Evolutionary conservation across 345 rosid species (phyloP).

Genomic region (Psidium guajava): DNA sequence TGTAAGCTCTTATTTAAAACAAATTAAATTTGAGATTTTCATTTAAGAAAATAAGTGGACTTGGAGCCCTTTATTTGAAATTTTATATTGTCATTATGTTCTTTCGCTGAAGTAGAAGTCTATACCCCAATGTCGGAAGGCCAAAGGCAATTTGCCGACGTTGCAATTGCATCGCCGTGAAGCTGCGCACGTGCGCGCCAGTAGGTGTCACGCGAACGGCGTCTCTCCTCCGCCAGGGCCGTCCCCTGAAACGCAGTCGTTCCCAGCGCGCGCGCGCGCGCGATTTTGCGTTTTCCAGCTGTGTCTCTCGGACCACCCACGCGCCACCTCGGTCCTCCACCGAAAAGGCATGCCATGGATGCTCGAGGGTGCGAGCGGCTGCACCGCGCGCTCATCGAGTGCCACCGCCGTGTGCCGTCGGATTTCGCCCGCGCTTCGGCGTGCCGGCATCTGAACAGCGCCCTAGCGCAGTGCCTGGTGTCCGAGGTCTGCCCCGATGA

Average conservation of each 20-base stretch:
- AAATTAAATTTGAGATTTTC: too few species aligned
- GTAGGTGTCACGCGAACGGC: not conserved
- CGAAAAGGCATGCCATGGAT: not conserved
- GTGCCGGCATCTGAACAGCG: constrained; percentile 70
- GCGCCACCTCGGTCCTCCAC: not conserved
- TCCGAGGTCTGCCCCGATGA: constrained; percentile 62
- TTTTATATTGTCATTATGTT: too few species aligned
- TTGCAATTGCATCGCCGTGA: not conserved
- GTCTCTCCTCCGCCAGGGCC: not conserved
- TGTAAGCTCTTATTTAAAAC: too few species aligned
- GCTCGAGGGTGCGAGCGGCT: constrained; percentile 42
- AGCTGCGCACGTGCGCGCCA: not conserved
- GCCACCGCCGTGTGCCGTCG: constrained; percentile 55
- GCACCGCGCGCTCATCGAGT: constrained; percentile 46
- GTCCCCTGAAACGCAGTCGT: not conserved
- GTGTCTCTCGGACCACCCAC: not conserved
- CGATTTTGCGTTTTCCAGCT: not conserved
- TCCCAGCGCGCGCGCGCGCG: not conserved
- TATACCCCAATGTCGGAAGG: not conserved
- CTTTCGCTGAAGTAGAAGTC: too few species aligned
- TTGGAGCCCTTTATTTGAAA: too few species aligned
- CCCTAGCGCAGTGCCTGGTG: constrained; percentile 68
- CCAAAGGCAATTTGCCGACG: not conserved
- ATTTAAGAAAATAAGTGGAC: too few species aligned
- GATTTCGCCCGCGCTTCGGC: constrained; percentile 32